These are phyloP conservation scores for Geotrichum histeridarum DNA, from an alignment of 1,139 yeast genomes.

Conservation along the genomic window DNA sequence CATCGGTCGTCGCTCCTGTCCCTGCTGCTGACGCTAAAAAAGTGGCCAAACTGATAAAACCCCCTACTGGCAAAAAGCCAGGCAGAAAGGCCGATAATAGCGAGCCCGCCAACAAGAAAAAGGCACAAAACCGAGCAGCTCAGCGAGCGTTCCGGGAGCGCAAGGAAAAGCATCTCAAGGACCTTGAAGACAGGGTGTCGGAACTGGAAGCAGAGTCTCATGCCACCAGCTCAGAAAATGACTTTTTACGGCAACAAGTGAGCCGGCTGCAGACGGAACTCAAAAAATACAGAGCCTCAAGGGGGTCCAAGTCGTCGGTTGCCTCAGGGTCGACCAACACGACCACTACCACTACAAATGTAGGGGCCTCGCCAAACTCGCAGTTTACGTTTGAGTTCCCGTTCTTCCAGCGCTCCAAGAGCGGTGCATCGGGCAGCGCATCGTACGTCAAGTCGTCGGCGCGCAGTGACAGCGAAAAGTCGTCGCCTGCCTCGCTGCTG, in stretches of 20 bases:
- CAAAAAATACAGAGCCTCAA: constrained; percentile 43
- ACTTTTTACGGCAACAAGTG: constrained; percentile 70
- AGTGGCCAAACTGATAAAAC: neutral
- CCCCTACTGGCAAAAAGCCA: constrained; percentile 38
- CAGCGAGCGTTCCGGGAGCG: constrained; percentile 95
- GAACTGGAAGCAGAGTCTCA: constrained; percentile 65
- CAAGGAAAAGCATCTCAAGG: constrained; percentile 80
- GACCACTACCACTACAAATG: neutral
- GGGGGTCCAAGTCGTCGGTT: neutral
- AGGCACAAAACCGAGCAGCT: constrained; percentile 96
- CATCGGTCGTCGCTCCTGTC: neutral
- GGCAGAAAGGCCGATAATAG: constrained; percentile 74
- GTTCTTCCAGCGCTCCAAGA: constrained; percentile 26
- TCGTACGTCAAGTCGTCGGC: neutral
- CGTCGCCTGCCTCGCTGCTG: constrained; percentile 6
- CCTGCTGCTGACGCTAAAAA: neutral
- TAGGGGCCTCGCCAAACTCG: constrained; percentile 3
- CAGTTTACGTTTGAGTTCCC: constrained; percentile 43
- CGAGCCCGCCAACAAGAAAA: constrained; percentile 79
- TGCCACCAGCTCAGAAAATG: constrained; percentile 61
- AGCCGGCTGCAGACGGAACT: constrained; percentile 69
- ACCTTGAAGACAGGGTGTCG: constrained; percentile 72
- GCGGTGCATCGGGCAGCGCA: neutral
- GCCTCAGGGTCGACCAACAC: neutral
- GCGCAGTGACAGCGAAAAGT: constrained; percentile 5